A percentile compares a stretch with the other conserved stretches of the same genome.
Evolutionary conservation across 2,329 filamentous ascomycete species (phyloP).

Genomic region (Monosporascus sp.): DNA sequence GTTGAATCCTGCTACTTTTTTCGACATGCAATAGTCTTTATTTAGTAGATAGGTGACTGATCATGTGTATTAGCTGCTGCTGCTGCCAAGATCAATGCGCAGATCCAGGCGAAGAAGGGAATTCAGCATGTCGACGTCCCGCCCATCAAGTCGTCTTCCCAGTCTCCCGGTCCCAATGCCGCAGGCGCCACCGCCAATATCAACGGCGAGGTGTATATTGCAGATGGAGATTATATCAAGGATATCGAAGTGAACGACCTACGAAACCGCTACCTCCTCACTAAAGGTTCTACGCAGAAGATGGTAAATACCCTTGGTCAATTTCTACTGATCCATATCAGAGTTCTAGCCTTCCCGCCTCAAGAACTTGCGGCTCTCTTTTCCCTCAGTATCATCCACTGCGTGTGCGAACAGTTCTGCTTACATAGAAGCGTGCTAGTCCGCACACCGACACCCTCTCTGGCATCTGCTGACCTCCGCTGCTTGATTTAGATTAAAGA

Average conservation of each 20-base stretch:
- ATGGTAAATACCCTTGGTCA: conserved; percentile 84
- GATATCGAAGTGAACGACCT: conserved; percentile 99
- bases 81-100: conserved; percentile 80
- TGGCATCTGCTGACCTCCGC: conserved; percentile 90
- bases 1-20: conserved; percentile 6
- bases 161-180: conserved; percentile 33
- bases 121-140: conserved; percentile 88
- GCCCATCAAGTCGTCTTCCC: conserved; percentile 60
- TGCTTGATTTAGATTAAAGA: conserved; percentile 98
- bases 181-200: conserved; percentile 47
- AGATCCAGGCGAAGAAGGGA: conserved; percentile 79
- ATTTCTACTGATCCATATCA: conserved; percentile 58
- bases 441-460: conserved; percentile 57
- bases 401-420: conserved; percentile 59
- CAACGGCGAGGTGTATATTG: conserved; percentile 86
- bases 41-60: conserved; percentile 18
- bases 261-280: conserved; percentile 93
- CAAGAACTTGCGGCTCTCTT: conserved; percentile 25
- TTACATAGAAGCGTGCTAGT: conserved; percentile 66
- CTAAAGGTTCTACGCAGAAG: conserved; percentile 95
- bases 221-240: conserved; percentile 96
- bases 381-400: conserved; percentile 28
- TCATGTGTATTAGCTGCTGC: conserved; percentile 60
- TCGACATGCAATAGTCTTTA: neutral
- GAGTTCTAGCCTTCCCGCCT: conserved; percentile 30